A percentile compares a stretch with the other conserved stretches of the same genome.
These are phyloP conservation scores for Extremus antarcticus DNA, from an alignment of 495 filamentous ascomycete species.

Conservation along the genomic window DNA sequence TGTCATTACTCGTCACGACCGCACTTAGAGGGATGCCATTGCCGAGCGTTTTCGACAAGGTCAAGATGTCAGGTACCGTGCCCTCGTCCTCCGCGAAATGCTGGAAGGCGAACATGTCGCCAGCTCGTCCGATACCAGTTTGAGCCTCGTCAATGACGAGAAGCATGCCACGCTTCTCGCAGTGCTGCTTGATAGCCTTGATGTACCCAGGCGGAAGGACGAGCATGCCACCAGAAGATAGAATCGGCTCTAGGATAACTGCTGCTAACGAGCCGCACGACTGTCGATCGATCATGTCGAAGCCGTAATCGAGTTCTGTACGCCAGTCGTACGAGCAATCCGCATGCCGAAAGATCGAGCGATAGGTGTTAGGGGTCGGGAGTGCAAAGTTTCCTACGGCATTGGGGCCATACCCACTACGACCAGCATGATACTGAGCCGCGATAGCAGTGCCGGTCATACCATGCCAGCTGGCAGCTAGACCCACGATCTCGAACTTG, in stretches of 20 bases:
- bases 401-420: conserved; percentile 3
- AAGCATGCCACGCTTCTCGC: conserved; percentile 41
- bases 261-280: conserved; percentile 46
- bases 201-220: conserved; percentile 40
- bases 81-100: conserved; percentile 26
- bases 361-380: conserved; percentile 44
- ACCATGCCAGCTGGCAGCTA: conserved; percentile 45
- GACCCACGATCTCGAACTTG: conserved; percentile 45
- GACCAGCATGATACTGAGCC: not conserved
- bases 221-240: conserved; percentile 41
- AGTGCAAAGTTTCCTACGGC: conserved; percentile 36
- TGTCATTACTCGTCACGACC: conserved; percentile 39
- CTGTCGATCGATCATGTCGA: conserved; percentile 41
- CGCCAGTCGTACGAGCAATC: conserved; percentile 49
- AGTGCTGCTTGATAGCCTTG: conserved; percentile 35
- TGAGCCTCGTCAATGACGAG: conserved; percentile 48
- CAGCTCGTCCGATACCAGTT: conserved; percentile 42
- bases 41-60: conserved; percentile 44
- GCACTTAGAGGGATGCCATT: conserved; percentile 43
- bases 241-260: conserved; percentile 45
- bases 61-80: conserved; percentile 43
- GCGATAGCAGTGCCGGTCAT: conserved; percentile 33
- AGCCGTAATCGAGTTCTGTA: conserved; percentile 44
- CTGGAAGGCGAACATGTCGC: conserved; percentile 42
- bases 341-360: conserved; percentile 38